Evolutionary conservation across 1,284 basidiomycete species (phyloP).

Genomic region (Tilletia indica): DNA sequence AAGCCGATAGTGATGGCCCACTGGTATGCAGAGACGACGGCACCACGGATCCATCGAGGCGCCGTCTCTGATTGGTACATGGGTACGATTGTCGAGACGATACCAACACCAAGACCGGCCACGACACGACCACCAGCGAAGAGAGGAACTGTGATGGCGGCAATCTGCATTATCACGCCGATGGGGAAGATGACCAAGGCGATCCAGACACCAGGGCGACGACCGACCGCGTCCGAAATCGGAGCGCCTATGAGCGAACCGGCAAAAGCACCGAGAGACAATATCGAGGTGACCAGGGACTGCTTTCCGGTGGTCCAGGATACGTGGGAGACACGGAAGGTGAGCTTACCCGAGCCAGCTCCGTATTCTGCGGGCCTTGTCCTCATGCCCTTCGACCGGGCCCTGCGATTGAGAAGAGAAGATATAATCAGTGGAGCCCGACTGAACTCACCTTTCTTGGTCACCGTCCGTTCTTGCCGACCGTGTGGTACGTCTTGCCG

Average conservation of each 20-base stretch:
- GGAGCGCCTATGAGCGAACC: slow-evolving; percentile 61
- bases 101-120: slow-evolving; percentile 80
- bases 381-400: too few relatives aligned
- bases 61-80: slow-evolving; percentile 71
- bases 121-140: slow-evolving; percentile 77
- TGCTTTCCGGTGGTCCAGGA: slow-evolving; percentile 56
- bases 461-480: too few relatives aligned
- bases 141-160: slow-evolving; percentile 54
- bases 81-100: slow-evolving; percentile 67
- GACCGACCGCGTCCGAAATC: slow-evolving; percentile 64
- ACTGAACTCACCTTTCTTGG: too few relatives aligned
- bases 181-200: slow-evolving; percentile 60
- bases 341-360: too few relatives aligned
- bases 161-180: slow-evolving; percentile 47
- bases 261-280: slow-evolving; percentile 72
- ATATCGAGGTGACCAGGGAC: slow-evolving; percentile 70
- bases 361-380: too few relatives aligned
- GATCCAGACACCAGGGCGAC: slow-evolving; percentile 66
- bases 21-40: slow-evolving; percentile 14
- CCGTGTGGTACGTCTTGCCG: too few relatives aligned
- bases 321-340: too few relatives aligned
- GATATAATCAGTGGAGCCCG: too few relatives aligned
- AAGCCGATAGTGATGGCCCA: slow-evolving; percentile 66
- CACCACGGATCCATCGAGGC: slow-evolving; percentile 21
- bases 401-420: too few relatives aligned